phyloP scores from a whole-genome alignment of 768 basidiomycete genomes.

The Russula abietina region DNA sequence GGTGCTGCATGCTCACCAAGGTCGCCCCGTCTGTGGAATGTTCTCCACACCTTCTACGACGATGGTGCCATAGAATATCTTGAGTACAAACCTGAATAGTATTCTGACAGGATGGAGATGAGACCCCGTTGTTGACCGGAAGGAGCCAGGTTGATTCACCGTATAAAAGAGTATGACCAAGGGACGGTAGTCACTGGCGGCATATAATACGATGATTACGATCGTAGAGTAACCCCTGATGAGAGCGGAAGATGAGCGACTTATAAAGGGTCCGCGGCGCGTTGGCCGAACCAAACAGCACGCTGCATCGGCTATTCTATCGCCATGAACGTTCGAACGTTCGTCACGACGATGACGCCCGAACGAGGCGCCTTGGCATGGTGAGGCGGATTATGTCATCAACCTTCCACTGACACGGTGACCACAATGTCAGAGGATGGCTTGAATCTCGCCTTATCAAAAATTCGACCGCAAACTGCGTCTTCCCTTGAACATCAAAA shows the following conservation, averaged over 20 bases:
- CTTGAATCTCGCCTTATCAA: slow-evolving; percentile 59
- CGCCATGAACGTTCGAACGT: slow-evolving; percentile 16
- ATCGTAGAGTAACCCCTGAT: background rate
- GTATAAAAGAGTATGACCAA: slow-evolving; percentile 64
- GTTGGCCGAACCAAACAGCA: background rate
- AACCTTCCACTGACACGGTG: background rate
- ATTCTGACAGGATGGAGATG: slow-evolving; percentile 36
- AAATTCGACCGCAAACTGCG: slow-evolving; percentile 80
- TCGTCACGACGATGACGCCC: background rate
- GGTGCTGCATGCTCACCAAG: slow-evolving; percentile 48
- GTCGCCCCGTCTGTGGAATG: slow-evolving; percentile 65
- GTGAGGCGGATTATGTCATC: slow-evolving; percentile 10
- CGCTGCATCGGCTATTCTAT: background rate
- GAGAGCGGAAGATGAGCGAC: background rate
- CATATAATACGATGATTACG: slow-evolving; percentile 30
- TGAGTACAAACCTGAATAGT: slow-evolving; percentile 76
- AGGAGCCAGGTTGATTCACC: slow-evolving; percentile 36
- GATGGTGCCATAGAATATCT: slow-evolving; percentile 87
- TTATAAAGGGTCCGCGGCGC: background rate
- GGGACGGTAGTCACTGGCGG: slow-evolving; percentile 40
- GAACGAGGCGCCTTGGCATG: background rate
- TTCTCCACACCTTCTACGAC: slow-evolving; percentile 72
- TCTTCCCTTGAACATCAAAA: slow-evolving; percentile 85
- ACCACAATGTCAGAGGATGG: slow-evolving; percentile 23
- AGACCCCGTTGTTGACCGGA: background rate